Percentiles rank a stretch among this genome's conserved stretches.
These are phyloP conservation scores for Talaromyces sp. DNA, from an alignment of 2,329 filamentous ascomycete species.

Conservation along the genomic window DNA sequence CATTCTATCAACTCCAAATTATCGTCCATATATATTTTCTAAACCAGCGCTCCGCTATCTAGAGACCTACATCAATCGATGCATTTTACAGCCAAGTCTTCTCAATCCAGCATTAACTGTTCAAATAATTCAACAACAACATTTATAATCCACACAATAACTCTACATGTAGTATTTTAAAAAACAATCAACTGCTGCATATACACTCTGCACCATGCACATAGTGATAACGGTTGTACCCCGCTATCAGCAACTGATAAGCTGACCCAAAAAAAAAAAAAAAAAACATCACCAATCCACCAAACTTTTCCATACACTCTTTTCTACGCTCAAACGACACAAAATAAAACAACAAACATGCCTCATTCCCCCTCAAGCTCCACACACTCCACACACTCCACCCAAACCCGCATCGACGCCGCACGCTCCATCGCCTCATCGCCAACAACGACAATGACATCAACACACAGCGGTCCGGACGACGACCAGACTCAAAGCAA, in stretches of 20 bases:
- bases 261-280: not conserved
- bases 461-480: not conserved
- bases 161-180: too few species aligned
- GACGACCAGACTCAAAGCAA: not conserved
- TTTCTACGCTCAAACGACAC: not conserved
- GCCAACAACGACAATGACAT: not conserved
- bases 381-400: constrained; percentile 8
- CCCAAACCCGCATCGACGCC: not conserved
- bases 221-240: not conserved
- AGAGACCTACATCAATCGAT: too few species aligned
- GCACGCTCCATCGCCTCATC: not conserved
- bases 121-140: too few species aligned
- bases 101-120: too few species aligned
- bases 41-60: too few species aligned
- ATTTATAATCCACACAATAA: too few species aligned
- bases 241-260: not conserved
- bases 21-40: too few species aligned
- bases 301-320: not conserved
- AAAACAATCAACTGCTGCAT: not conserved
- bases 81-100: too few species aligned
- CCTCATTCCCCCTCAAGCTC: constrained; percentile 10
- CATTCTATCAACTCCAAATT: too few species aligned
- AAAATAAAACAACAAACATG: not conserved
- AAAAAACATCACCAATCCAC: not conserved
- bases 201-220: not conserved